phyloP scores from a whole-genome alignment of 768 basidiomycete species.

The Leccinum pellstonianum region DNA sequence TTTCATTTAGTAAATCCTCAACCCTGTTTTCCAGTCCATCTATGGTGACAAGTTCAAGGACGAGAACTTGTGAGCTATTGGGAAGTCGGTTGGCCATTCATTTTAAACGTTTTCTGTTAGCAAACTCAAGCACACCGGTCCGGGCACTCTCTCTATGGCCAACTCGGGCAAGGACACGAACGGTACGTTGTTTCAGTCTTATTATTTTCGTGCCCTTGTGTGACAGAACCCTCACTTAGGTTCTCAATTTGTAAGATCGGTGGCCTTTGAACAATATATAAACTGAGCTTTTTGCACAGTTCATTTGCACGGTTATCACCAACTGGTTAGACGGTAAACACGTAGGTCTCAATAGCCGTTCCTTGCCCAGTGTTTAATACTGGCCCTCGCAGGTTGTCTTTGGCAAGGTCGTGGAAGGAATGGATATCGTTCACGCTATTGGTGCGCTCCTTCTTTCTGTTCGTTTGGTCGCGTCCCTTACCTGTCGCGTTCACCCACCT shows the following conservation, averaged over 20 bases:
- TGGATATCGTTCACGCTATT: conserved; percentile 79
- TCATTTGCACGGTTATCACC: conserved; percentile 87
- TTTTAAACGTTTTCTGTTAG: conserved; percentile 38
- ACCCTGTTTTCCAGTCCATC: conserved; percentile 57
- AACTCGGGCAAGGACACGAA: conserved; percentile 93
- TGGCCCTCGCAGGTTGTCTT: conserved; percentile 72
- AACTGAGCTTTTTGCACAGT: conserved; percentile 45
- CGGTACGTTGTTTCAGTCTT: conserved; percentile 43
- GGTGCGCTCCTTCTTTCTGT: conserved; percentile 44
- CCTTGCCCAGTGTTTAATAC: not conserved
- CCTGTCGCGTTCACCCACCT: conserved; percentile 9
- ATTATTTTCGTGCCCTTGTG: not conserved
- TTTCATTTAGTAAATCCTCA: conserved; percentile 3
- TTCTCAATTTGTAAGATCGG: conserved; percentile 77
- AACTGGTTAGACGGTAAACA: conserved; percentile 91
- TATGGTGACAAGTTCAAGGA: conserved; percentile 90
- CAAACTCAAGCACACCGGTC: conserved; percentile 91
- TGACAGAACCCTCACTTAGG: conserved; percentile 40
- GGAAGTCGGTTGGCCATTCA: not conserved
- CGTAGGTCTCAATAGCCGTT: conserved; percentile 40
- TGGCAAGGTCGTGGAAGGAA: conserved; percentile 87
- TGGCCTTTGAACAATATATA: not conserved
- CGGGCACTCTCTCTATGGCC: conserved; percentile 91
- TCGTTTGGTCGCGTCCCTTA: not conserved
- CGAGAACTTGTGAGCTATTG: conserved; percentile 81